Percentiles rank a stretch among this genome's conserved stretches.
Evolutionary conservation across 2,329 filamentous ascomycete genomes (phyloP).

Genomic region (Penicillium olsonii): DNA sequence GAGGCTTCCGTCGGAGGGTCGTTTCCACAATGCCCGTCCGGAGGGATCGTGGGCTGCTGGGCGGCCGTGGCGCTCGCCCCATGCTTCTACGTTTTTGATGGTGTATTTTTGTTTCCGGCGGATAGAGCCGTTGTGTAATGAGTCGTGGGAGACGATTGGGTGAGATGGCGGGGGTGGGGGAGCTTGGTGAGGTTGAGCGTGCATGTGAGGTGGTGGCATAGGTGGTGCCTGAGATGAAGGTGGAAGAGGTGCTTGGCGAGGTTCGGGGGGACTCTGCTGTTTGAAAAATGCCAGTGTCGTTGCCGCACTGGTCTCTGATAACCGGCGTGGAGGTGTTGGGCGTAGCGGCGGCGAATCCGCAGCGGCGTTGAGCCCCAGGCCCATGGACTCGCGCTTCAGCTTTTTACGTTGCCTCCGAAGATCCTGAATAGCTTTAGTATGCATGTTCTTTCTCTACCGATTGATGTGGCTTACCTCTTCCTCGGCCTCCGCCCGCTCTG

Average conservation of each 20-base stretch:
- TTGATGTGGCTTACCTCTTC: conserved; percentile 37
- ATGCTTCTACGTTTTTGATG: conserved; percentile 45
- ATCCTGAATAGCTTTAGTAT: conserved; percentile 27
- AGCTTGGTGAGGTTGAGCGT: conserved; percentile 20
- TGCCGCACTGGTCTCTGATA: conserved; percentile 44
- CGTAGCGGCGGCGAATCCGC: conserved; percentile 41
- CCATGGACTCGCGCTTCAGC: conserved; percentile 45
- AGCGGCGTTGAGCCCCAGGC: conserved; percentile 35
- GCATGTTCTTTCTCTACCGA: neutral
- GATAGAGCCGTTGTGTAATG: conserved; percentile 30
- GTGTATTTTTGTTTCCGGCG: conserved; percentile 45
- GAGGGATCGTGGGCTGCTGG: conserved; percentile 43
- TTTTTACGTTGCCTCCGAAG: conserved; percentile 42
- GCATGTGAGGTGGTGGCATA: conserved; percentile 26
- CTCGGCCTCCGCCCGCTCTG: conserved; percentile 41
- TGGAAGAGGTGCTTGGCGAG: conserved; percentile 32
- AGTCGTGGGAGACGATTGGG: conserved; percentile 28
- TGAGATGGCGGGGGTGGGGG: conserved; percentile 13
- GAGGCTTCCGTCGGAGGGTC: conserved; percentile 40
- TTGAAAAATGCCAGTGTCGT: conserved; percentile 45
- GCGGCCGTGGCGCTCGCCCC: conserved; percentile 44
- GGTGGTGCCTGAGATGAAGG: conserved; percentile 28
- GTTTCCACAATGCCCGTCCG: conserved; percentile 43
- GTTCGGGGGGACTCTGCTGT: conserved; percentile 43
- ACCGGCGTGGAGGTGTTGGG: conserved; percentile 39